These are phyloP conservation scores for Clonostachys solani DNA, from an alignment of 2,329 filamentous ascomycete genomes.

Conservation along the genomic window DNA sequence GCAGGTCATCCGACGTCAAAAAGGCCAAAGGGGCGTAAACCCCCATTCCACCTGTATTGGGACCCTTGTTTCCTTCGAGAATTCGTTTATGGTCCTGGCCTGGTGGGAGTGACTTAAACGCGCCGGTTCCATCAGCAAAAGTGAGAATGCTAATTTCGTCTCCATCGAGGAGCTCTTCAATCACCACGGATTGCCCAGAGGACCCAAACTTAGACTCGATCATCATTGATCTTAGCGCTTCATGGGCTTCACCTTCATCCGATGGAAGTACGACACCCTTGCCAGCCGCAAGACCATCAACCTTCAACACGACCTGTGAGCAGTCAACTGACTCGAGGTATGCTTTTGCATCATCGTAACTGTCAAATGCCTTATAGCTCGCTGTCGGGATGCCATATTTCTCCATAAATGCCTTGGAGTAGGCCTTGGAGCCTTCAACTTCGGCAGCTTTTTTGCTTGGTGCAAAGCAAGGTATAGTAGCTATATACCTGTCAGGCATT, in stretches of 20 bases:
- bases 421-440: constrained; percentile 76
- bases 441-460: constrained; percentile 64
- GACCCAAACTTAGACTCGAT: constrained; percentile 59
- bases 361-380: constrained; percentile 63
- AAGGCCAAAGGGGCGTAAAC: constrained; percentile 65
- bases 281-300: constrained; percentile 68
- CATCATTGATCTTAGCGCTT: constrained; percentile 66
- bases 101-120: constrained; percentile 60
- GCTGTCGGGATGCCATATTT: constrained; percentile 70
- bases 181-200: constrained; percentile 66
- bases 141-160: constrained; percentile 66
- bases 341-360: constrained; percentile 51
- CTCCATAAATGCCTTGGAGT: constrained; percentile 77
- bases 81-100: constrained; percentile 73
- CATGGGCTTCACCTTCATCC: constrained; percentile 54
- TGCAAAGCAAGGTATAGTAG: constrained; percentile 61
- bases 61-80: constrained; percentile 62
- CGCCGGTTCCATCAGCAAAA: constrained; percentile 58
- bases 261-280: constrained; percentile 49
- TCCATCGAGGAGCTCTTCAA: constrained; percentile 68
- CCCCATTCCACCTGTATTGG: constrained; percentile 74
- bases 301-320: constrained; percentile 69
- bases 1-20: constrained; percentile 44
- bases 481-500: constrained; percentile 10
- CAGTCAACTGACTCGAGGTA: constrained; percentile 54